phyloP scores from a whole-genome alignment of 2,329 filamentous ascomycete species.

The Orbilia oligospora region DNA sequence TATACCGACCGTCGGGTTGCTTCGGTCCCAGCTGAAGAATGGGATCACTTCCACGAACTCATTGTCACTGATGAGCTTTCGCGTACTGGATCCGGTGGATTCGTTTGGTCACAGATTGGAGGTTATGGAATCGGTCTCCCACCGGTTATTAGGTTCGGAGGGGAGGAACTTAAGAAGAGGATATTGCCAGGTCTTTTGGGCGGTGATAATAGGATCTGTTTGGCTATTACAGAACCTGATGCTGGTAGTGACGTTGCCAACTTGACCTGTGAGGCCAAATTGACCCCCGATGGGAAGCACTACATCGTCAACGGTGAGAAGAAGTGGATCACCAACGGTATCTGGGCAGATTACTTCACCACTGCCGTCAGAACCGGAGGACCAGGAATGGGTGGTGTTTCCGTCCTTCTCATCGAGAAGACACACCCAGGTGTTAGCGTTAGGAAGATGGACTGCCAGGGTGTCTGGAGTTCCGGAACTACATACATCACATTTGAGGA shows the following conservation, averaged over 20 bases:
- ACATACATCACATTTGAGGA: constrained; percentile 99
- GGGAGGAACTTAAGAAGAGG: constrained; percentile 84
- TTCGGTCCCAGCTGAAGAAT: constrained; percentile 86
- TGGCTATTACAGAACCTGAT: constrained; percentile 97
- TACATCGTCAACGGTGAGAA: constrained; percentile 99
- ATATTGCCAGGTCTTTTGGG: constrained; percentile 89
- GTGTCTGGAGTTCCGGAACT: constrained; percentile 94
- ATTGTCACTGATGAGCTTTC: constrained; percentile 94
- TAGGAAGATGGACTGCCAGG: constrained; percentile 97
- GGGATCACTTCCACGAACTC: constrained; percentile 99
- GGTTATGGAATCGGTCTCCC: constrained; percentile 97
- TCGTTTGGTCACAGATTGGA: constrained; percentile 96
- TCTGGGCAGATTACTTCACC: constrained; percentile 98
- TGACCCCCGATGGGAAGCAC: constrained; percentile 95
- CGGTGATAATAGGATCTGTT: constrained; percentile 96
- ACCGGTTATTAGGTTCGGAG: constrained; percentile 91
- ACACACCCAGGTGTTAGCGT: constrained; percentile 87
- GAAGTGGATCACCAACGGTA: constrained; percentile 99
- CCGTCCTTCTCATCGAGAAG: constrained; percentile 91
- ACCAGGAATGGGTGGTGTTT: constrained; percentile 91
- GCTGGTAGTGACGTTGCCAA: constrained; percentile 96
- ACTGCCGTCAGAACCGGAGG: constrained; percentile 92
- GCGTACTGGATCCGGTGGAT: constrained; percentile 87
- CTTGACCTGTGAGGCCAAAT: constrained; percentile 93
- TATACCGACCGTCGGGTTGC: constrained; percentile 80